Conservation (phyloP, 345 rosid species). For the Populus nigra region DNA sequence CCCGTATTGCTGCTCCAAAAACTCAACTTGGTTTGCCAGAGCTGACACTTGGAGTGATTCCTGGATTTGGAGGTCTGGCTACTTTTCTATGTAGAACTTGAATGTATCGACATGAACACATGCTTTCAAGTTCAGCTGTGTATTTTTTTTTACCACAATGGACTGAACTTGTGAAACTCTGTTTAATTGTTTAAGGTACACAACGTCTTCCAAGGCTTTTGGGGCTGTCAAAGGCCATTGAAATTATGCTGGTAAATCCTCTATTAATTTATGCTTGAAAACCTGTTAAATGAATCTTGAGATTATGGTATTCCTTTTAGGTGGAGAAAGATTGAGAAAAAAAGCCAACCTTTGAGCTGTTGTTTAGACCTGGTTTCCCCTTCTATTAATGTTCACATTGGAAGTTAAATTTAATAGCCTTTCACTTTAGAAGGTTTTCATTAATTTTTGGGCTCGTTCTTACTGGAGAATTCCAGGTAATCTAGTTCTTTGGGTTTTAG, state of each 20-base stretch:
- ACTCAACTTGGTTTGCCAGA: constrained; percentile 90
- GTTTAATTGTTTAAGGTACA: constrained; percentile 58
- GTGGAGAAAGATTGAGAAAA: not conserved
- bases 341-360: not conserved
- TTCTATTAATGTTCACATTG: not conserved
- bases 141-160: constrained; percentile 6
- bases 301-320: not conserved
- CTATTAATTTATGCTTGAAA: not conserved
- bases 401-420: not conserved
- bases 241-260: constrained; percentile 73
- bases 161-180: constrained; percentile 6
- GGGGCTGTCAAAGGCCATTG: constrained; percentile 82
- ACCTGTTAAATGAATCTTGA: not conserved
- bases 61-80: constrained; percentile 86
- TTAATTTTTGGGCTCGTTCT: not conserved
- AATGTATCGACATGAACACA: not conserved
- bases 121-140: constrained; percentile 2
- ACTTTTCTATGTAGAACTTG: constrained; percentile 4
- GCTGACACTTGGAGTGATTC: constrained; percentile 82
- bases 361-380: not conserved
- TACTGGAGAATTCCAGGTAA: too few species aligned
- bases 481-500: too few species aligned
- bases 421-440: not conserved
- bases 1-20: constrained; percentile 74
- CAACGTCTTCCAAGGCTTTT: constrained; percentile 95